phyloP scores from a whole-genome alignment of 495 filamentous ascomycete species.

The Neurospora sp. region DNA sequence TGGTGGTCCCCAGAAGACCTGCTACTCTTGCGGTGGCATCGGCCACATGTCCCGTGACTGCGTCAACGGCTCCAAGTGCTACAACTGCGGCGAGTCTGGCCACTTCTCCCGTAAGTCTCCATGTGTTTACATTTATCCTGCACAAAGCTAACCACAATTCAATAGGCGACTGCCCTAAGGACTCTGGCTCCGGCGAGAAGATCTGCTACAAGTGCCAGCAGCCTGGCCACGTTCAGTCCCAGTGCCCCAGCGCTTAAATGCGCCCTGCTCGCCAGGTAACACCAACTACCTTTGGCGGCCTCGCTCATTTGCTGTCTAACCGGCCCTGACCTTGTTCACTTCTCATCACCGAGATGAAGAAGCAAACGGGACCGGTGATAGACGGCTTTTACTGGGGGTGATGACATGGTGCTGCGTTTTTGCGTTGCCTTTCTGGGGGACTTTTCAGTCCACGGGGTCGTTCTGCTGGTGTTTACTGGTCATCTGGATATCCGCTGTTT shows the following conservation, averaged over 20 bases:
- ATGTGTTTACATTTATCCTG: not conserved
- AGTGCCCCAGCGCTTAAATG: conserved; percentile 59
- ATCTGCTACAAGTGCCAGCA: conserved; percentile 99
- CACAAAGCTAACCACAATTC: not conserved
- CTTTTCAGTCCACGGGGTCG: conserved; percentile 15
- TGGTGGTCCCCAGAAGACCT: conserved; percentile 57
- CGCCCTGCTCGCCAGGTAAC: not conserved
- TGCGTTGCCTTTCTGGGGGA: conserved; percentile 25
- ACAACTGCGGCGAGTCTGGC: conserved; percentile 96
- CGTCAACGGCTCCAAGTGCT: conserved; percentile 98
- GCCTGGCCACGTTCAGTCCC: conserved; percentile 88
- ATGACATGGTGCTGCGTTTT: conserved; percentile 16
- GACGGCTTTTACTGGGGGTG: conserved; percentile 14
- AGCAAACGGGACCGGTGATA: conserved; percentile 10
- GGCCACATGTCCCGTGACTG: conserved; percentile 97
- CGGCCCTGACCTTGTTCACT: conserved; percentile 15
- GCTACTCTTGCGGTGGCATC: conserved; percentile 94
- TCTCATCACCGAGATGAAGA: conserved; percentile 11
- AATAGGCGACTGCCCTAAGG: conserved; percentile 70
- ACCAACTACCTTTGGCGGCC: conserved; percentile 7
- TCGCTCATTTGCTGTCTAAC: conserved; percentile 13
- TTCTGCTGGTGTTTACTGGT: conserved; percentile 22
- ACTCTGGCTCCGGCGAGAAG: conserved; percentile 64
- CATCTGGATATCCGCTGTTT: conserved; percentile 27
- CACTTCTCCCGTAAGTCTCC: conserved; percentile 61